phyloP scores from a whole-genome alignment of 2,329 filamentous ascomycete genomes.

The Colletotrichum sp. region DNA sequence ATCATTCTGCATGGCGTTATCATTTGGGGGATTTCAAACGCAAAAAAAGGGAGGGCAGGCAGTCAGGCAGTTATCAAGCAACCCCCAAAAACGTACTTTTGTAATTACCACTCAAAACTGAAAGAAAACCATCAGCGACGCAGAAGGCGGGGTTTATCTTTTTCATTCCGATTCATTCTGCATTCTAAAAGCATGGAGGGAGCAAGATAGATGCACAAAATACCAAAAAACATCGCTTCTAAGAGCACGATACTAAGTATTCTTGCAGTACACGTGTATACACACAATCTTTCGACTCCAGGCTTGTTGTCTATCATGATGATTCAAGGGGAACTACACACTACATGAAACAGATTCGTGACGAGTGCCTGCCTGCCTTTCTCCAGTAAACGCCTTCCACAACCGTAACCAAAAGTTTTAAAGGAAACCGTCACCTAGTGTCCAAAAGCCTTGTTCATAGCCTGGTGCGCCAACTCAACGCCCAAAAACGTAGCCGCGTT shows the following conservation, averaged over 20 bases:
- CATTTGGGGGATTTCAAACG: neutral
- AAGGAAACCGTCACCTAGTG: neutral
- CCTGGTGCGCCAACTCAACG: slow-evolving; percentile 82
- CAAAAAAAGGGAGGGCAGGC: neutral
- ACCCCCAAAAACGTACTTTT: neutral
- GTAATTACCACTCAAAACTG: neutral
- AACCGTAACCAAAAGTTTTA: neutral
- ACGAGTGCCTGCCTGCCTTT: neutral
- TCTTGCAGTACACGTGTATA: neutral
- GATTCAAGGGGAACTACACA: neutral
- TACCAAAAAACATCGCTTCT: neutral
- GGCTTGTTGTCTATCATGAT: neutral
- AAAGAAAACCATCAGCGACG: neutral
- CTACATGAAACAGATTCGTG: neutral
- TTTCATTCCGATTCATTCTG: neutral
- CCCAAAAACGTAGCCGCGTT: slow-evolving; percentile 95
- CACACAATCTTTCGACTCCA: neutral
- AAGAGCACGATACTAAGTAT: neutral
- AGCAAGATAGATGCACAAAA: neutral
- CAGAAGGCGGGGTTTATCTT: neutral
- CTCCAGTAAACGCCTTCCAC: neutral
- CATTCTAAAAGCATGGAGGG: neutral
- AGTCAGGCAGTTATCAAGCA: neutral
- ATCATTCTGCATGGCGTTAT: slow-evolving; percentile 9
- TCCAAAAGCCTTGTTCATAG: slow-evolving; percentile 78